A percentile compares a stretch with the other conserved stretches of the same genome.
These are phyloP conservation scores for Knoxia roxburghii DNA, from an alignment of 257 asterid species.

Conservation along the genomic window DNA sequence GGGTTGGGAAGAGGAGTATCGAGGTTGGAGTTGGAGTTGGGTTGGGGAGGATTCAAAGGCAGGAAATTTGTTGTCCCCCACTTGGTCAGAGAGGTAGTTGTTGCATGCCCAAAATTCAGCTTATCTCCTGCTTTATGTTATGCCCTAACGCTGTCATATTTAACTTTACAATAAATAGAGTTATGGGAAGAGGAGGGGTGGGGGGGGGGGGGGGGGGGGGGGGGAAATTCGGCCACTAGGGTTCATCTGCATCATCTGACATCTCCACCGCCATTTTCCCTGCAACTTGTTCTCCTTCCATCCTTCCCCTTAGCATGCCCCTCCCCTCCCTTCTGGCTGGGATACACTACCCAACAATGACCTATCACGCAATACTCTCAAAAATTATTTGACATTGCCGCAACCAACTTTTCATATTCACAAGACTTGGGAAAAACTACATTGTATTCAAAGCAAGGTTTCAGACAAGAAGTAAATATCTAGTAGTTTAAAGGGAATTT, in stretches of 20 bases:
- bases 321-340: slow-evolving; percentile 5
- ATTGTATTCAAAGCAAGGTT: too few species aligned
- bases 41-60: not conserved
- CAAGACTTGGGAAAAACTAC: too few species aligned
- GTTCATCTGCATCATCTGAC: slow-evolving; percentile 30
- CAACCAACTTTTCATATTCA: too few species aligned
- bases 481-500: too few species aligned
- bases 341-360: too few species aligned
- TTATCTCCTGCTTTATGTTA: slow-evolving; percentile 14
- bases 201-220: slow-evolving; percentile 6
- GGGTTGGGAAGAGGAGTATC: too few species aligned
- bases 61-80: slow-evolving; percentile 5
- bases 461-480: too few species aligned
- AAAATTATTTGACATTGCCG: too few species aligned
- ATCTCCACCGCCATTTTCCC: slow-evolving; percentile 43
- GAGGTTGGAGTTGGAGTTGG: too few species aligned
- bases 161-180: slow-evolving; percentile 33
- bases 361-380: too few species aligned
- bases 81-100: slow-evolving; percentile 28
- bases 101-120: slow-evolving; percentile 1
- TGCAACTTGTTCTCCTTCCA: slow-evolving; percentile 33
- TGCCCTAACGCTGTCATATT: slow-evolving; percentile 14
- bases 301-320: slow-evolving; percentile 37
- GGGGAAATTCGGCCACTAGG: slow-evolving; percentile 23
- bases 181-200: slow-evolving; percentile 32